Conservation (phyloP, 2,329 filamentous ascomycete genomes). For the Aspergillus terreus region DNA sequence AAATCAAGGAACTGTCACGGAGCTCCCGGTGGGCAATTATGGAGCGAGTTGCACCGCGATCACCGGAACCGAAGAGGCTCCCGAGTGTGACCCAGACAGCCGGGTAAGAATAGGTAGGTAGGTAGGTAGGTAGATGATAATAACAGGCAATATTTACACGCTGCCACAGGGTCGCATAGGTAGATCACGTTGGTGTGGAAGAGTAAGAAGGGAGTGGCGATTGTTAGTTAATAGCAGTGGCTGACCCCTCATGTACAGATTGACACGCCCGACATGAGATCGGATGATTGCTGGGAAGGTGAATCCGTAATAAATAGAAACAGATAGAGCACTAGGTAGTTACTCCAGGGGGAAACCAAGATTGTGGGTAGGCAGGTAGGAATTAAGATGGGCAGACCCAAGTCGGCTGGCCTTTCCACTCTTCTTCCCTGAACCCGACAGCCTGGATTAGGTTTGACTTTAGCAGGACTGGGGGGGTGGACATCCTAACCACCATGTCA, state of each 20-base stretch:
- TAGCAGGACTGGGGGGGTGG: slow-evolving; percentile 23
- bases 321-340: slow-evolving; percentile 5
- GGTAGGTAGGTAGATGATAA: background rate
- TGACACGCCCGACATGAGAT: background rate
- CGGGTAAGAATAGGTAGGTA: background rate
- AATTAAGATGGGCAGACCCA: slow-evolving; percentile 1
- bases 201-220: background rate
- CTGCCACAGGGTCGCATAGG: background rate
- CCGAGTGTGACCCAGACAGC: background rate
- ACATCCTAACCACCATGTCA: slow-evolving; percentile 21
- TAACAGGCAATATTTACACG: background rate
- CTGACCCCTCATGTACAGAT: background rate
- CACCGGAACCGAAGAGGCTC: background rate
- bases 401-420: slow-evolving; percentile 9
- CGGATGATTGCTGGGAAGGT: slow-evolving; percentile 1
- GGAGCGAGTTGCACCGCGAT: background rate
- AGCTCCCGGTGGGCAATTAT: background rate
- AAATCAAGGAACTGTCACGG: slow-evolving; percentile 1
- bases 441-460: slow-evolving; percentile 36
- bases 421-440: slow-evolving; percentile 27
- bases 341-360: slow-evolving; percentile 4
- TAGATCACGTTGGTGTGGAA: background rate
- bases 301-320: slow-evolving; percentile 1
- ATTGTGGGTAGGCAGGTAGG: slow-evolving; percentile 8
- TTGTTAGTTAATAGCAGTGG: background rate